Conservation (phyloP, 2,329 filamentous ascomycete genomes). For the Pseudogymnoascus pannorum region DNA sequence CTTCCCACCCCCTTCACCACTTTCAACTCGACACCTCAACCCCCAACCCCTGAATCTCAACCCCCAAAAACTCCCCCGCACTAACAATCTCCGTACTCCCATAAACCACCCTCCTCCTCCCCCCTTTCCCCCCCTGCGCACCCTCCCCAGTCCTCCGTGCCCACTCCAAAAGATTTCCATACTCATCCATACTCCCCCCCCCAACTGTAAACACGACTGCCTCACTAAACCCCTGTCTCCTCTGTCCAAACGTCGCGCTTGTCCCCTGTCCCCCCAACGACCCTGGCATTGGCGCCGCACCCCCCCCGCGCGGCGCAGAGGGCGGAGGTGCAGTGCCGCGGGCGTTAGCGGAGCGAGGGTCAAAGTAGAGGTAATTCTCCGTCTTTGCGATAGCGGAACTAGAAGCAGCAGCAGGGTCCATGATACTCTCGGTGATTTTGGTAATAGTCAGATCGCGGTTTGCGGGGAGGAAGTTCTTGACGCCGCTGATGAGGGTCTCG, state of each 20-base stretch:
- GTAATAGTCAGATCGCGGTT: constrained; percentile 95
- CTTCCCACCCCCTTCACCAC: neutral
- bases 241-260: constrained; percentile 80
- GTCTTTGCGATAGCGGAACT: constrained; percentile 93
- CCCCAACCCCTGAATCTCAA: constrained; percentile 57
- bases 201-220: constrained; percentile 92
- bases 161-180: constrained; percentile 96
- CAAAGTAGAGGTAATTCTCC: constrained; percentile 94
- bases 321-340: constrained; percentile 84
- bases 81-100: constrained; percentile 81
- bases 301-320: constrained; percentile 45
- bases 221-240: constrained; percentile 81
- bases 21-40: constrained; percentile 34
- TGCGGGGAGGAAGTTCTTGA: constrained; percentile 95
- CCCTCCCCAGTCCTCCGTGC: constrained; percentile 62
- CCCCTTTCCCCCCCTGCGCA: constrained; percentile 41
- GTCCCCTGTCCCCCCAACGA: constrained; percentile 46
- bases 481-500: constrained; percentile 86
- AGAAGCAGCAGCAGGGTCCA: constrained; percentile 87
- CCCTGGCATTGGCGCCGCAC: constrained; percentile 36
- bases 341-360: constrained; percentile 87
- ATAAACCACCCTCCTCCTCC: constrained; percentile 80
- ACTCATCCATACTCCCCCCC: constrained; percentile 97
- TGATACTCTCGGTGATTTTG: constrained; percentile 95
- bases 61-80: constrained; percentile 57